Evolutionary conservation across 306 rosid genomes (phyloP), one percentile per base, ranked within the genome.

Genomic region (Oxytropis ochrocephala): DNA sequence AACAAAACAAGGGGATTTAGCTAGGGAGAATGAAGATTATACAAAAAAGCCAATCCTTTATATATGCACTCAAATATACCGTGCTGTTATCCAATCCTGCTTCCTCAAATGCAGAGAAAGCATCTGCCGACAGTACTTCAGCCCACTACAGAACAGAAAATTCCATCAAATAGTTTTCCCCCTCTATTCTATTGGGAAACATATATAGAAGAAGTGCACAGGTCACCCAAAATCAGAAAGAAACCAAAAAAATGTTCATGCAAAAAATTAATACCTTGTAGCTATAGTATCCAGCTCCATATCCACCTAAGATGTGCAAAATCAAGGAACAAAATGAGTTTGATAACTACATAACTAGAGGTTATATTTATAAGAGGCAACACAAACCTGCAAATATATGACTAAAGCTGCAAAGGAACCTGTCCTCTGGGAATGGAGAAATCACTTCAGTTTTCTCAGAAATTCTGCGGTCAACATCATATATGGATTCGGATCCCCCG

Each of bases 261-360:
- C 11, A 69, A 69, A 60, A 55, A n/a, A n/a, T n/a, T 49, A 18
- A 64, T 87, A 90, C 99, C 96, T 94, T 94, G 82, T 94, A 94
- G 76, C 99, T 90, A 80, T 87, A 94, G 90, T 94, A 94, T 70
- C 99, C 99, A 69, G 99, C 99, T 8, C 97, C 99, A 86, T 94
- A 94, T 75, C 99, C 86, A 64, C 86, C 86, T 82, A 71, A 53
- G 24, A 57, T 59, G 42, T 3, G 36, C 29, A 66, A 61, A 78
- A 60, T 65, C 75, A 54, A 78, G 39, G 74, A 39, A 35, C 3
- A 27, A 58, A 48, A 61, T 42, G 7, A 61, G 38, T 75, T 64
- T 46, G n/a, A 47, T 64, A 13, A 12, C n/a, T n/a, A 55, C 42
- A 75, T 27, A 78, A 46, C 42, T 35, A 66, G 54, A 30, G 30